Evolutionary conservation across 108 stramenopile genomes (phyloP), one percentile per base, ranked within the genome.

Genomic region (Nitzschia palea): DNA sequence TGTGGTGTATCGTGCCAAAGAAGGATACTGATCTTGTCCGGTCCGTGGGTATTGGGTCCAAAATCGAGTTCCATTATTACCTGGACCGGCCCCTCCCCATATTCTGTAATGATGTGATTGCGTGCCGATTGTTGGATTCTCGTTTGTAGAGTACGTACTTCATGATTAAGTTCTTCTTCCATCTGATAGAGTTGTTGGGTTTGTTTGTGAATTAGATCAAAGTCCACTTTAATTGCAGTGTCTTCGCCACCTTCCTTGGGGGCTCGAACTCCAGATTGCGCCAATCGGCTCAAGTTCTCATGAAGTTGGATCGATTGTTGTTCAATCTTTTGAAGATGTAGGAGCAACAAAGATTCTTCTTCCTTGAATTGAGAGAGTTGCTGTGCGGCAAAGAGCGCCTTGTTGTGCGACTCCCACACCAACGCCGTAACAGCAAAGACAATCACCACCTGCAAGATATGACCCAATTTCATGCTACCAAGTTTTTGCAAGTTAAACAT

Each of bases 1-100:
- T 84, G 83, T 10, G 83, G 83, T 0, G 83, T 78, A 42, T 79
- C 79, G 42, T 75, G 70, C 67, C 70, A 80, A 36, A 84, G 62
- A 34, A 67, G 26, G 37, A 84, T 84, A 30, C 67, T 55, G 28
- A 84, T 71, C 33, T 18, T 28, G 28, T 70, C 23, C n/a, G 51
- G 45, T 20, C 51, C 30, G n/a, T 28, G 47, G 9, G 20, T 34
- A 31, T 33, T 44, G 36, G 29, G 30, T 18, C 62, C 54, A 63
- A 75, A 57, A 33, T 74, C 72, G 28, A 84, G 20, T 57, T 84
- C 76, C 37, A 80, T 52, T 3, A 68, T 58, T 23, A 84, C 79
- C 43, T 77, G 68, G 4, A 84, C 79, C 22, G 79, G 70, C 27
- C 78, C 83, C 61, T 77, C 74, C 5, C 83, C 83, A 47, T 63